Percentiles rank a stretch among this genome's conserved stretches.
Evolutionary conservation across 192 early-diverging fungal species (phyloP).

Genomic region (Spinellus fusiger): DNA sequence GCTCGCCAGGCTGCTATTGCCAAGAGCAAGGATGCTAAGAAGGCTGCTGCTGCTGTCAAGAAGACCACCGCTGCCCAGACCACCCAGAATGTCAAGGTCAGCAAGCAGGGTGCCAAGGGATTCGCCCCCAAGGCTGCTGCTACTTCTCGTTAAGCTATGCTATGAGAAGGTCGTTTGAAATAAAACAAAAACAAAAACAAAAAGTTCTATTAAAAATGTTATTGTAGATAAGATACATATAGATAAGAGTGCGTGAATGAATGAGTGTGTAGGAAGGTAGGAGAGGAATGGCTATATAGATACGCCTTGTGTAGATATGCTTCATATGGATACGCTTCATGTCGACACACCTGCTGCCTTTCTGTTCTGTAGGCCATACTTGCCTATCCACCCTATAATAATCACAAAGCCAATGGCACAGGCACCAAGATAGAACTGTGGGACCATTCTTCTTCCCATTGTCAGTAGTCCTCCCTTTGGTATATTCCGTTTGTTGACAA

Average conservation of each 20-base stretch:
- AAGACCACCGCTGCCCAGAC: constrained; percentile 40
- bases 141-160: constrained; percentile 73
- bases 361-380: constrained; percentile 29
- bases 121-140: constrained; percentile 68
- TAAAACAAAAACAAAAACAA: too few relatives aligned
- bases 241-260: too few relatives aligned
- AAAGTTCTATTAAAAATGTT: too few relatives aligned
- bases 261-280: too few relatives aligned
- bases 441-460: constrained; percentile 35
- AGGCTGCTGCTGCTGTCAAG: constrained; percentile 77
- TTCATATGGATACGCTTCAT: neutral
- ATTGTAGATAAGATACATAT: too few relatives aligned
- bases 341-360: constrained; percentile 16
- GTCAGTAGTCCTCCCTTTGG: constrained; percentile 18
- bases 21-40: constrained; percentile 90
- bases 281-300: too few relatives aligned
- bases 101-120: constrained; percentile 79
- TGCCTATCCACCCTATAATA: constrained; percentile 34
- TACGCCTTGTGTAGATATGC: too few relatives aligned
- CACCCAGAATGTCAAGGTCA: constrained; percentile 59
- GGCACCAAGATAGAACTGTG: constrained; percentile 33
- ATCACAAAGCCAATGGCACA: constrained; percentile 30
- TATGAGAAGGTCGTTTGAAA: too few relatives aligned
- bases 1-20: constrained; percentile 75
- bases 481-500: constrained; percentile 13